Evolutionary conservation across 2,329 filamentous ascomycete genomes (phyloP).

Genomic region (Aureobasidium sp.): DNA sequence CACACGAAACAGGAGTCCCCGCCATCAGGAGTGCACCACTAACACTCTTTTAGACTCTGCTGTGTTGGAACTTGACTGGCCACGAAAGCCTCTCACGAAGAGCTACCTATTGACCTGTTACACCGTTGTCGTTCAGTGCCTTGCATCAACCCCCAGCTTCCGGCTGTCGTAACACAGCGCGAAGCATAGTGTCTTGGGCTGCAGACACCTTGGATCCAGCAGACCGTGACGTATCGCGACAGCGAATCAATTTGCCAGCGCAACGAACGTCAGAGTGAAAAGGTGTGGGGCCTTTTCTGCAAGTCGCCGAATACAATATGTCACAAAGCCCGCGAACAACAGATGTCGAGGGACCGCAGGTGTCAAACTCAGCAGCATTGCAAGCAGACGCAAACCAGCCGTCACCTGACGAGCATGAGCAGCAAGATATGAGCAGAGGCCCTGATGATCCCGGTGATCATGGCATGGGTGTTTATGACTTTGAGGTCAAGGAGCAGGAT

Average conservation of each 20-base stretch:
- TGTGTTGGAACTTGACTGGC: background rate
- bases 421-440: conserved; percentile 39
- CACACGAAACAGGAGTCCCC: background rate
- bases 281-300: conserved; percentile 23
- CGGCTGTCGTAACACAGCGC: conserved; percentile 13
- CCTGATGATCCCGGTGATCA: conserved; percentile 29
- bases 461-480: conserved; percentile 73
- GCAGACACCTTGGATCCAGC: conserved; percentile 12
- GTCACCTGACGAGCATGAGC: conserved; percentile 63
- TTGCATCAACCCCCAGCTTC: conserved; percentile 11
- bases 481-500: conserved; percentile 99
- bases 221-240: conserved; percentile 23
- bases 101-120: background rate
- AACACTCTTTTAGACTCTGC: background rate
- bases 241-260: conserved; percentile 26
- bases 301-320: conserved; percentile 72
- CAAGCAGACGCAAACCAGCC: conserved; percentile 12
- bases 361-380: conserved; percentile 7
- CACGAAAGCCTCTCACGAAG: background rate
- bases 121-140: conserved; percentile 9
- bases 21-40: background rate
- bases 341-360: conserved; percentile 64
- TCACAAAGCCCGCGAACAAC: conserved; percentile 80
- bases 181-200: conserved; percentile 12
- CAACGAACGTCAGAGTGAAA: conserved; percentile 15